phyloP scores from a whole-genome alignment of 306 rosid genomes.

The Ziziphus jujuba region DNA sequence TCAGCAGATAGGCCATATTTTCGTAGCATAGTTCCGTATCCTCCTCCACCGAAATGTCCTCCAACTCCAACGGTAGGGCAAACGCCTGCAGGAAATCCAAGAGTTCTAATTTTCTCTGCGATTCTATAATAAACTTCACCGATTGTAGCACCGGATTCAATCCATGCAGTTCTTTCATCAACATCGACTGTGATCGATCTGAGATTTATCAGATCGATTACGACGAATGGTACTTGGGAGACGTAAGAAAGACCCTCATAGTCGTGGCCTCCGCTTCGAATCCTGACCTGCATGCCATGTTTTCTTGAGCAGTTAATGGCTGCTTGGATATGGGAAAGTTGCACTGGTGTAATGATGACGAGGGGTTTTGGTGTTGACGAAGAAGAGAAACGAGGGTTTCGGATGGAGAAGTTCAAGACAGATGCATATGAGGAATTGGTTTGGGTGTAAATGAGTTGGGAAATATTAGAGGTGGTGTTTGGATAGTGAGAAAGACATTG shows the following conservation, averaged over 20 bases:
- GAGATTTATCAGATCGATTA: constrained; percentile 33
- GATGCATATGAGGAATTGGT: constrained; percentile 23
- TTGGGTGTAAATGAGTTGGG: constrained; percentile 12
- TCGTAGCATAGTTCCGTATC: constrained; percentile 37
- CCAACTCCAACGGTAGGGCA: constrained; percentile 35
- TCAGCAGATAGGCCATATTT: constrained; percentile 73
- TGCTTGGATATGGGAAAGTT: constrained; percentile 28
- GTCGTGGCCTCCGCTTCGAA: constrained; percentile 36
- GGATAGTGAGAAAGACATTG: constrained; percentile 8
- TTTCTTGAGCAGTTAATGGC: constrained; percentile 25
- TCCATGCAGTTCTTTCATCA: constrained; percentile 5
- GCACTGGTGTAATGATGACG: constrained; percentile 41
- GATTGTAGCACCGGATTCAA: constrained; percentile 29
- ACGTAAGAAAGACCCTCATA: constrained; percentile 38
- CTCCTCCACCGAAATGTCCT: constrained; percentile 30
- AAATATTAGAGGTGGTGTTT: not conserved
- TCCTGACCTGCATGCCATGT: constrained; percentile 13
- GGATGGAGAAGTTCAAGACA: constrained; percentile 32
- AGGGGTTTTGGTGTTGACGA: constrained; percentile 42
- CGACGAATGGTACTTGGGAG: constrained; percentile 22
- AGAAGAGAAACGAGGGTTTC: constrained; percentile 38
- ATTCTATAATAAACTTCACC: constrained; percentile 32
- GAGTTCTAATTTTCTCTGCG: constrained; percentile 23
- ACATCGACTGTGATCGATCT: constrained; percentile 22
- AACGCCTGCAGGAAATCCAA: constrained; percentile 38